phyloP scores from a whole-genome alignment of 305 asterid species.

The Striga hermonthica region DNA sequence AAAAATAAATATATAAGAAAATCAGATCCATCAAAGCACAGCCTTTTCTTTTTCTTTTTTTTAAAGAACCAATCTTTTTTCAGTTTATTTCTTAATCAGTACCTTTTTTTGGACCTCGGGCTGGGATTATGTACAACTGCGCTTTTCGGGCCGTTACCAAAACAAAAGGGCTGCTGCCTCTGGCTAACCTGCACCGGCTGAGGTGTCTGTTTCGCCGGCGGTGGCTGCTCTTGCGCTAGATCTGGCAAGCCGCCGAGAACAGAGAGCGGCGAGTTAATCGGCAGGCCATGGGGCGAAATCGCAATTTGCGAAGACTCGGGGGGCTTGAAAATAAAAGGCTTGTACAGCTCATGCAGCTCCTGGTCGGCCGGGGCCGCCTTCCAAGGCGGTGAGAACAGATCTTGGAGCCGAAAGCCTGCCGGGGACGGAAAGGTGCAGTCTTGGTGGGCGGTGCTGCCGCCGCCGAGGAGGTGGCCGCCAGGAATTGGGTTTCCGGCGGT shows the following conservation, averaged over 20 bases:
- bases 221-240: constrained; percentile 39
- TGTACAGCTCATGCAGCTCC: constrained; percentile 51
- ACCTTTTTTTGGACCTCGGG: constrained; percentile 78
- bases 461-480: constrained; percentile 7
- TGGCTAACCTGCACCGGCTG: constrained; percentile 19
- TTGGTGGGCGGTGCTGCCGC: background rate
- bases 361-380: background rate
- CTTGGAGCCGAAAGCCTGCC: background rate
- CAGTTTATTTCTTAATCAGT: background rate
- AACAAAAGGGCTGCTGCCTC: constrained; percentile 38
- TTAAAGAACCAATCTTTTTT: background rate
- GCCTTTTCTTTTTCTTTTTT: background rate
- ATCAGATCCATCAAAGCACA: constrained; percentile 2
- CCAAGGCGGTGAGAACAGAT: background rate
- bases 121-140: constrained; percentile 37
- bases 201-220: constrained; percentile 31
- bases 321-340: constrained; percentile 46
- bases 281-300: constrained; percentile 37
- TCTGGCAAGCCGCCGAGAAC: constrained; percentile 35
- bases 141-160: constrained; percentile 35
- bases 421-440: background rate
- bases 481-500: constrained; percentile 25
- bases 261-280: constrained; percentile 36
- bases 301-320: constrained; percentile 25
- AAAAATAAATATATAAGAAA: background rate